A percentile compares a stretch with the other conserved stretches of the same genome.
phyloP scores from a whole-genome alignment of 148 eudicot species.

The Nyssa sinensis region DNA sequence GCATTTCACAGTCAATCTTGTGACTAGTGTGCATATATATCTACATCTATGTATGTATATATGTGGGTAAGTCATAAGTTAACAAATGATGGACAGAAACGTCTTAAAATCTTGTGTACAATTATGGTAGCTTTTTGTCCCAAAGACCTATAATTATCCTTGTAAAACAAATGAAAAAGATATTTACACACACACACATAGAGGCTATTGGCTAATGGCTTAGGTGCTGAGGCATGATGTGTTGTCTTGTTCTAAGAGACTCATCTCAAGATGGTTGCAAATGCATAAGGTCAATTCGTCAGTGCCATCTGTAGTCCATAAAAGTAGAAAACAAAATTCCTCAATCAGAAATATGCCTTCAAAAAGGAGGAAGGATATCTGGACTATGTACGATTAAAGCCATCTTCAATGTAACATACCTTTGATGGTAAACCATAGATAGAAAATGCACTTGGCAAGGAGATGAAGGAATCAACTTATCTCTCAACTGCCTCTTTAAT shows the following conservation, averaged over 20 bases:
- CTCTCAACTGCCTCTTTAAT: conserved; percentile 49
- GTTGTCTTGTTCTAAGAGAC: neutral
- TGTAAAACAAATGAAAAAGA: no score
- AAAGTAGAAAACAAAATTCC: no score
- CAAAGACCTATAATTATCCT: no score
- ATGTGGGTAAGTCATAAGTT: no score
- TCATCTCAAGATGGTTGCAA: neutral
- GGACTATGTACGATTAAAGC: neutral
- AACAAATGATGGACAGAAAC: no score
- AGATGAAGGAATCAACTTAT: conserved; percentile 13
- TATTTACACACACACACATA: neutral
- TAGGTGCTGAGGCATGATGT: neutral
- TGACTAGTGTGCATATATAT: no score
- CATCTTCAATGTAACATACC: neutral
- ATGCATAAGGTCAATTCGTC: neutral
- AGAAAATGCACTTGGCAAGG: neutral
- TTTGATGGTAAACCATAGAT: neutral
- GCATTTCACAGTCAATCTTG: neutral
- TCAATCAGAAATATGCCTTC: neutral
- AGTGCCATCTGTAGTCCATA: neutral
- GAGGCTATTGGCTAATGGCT: neutral
- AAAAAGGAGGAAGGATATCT: neutral
- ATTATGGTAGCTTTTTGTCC: no score
- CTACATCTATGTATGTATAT: no score
- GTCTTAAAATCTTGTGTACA: no score